phyloP scores from a whole-genome alignment of 352 stramenopile species.

The Phytopythium helicoides region DNA sequence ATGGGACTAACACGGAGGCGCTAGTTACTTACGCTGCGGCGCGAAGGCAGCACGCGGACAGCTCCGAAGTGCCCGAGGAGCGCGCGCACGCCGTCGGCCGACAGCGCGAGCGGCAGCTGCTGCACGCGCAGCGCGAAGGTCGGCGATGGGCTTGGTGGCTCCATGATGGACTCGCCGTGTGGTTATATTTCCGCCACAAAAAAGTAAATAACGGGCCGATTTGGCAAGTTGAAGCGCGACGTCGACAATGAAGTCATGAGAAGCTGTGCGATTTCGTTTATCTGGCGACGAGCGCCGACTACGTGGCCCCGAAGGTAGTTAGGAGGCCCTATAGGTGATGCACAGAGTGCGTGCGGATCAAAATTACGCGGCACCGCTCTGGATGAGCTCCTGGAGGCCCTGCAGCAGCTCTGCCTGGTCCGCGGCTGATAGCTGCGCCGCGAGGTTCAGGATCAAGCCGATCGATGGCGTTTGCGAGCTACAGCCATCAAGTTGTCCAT shows the following conservation, averaged over 20 bases:
- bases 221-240: too few species aligned
- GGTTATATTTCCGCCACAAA: too few species aligned
- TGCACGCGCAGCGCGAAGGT: constrained; percentile 43
- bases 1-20: background rate
- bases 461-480: constrained; percentile 66
- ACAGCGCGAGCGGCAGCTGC: constrained; percentile 59
- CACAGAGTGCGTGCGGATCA: background rate
- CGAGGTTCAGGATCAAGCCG: constrained; percentile 72
- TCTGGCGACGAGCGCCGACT: too few species aligned
- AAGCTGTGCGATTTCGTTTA: too few species aligned
- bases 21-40: constrained; percentile 21
- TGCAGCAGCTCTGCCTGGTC: constrained; percentile 72
- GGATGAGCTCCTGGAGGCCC: constrained; percentile 60
- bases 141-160: background rate
- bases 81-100: constrained; percentile 45
- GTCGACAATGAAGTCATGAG: too few species aligned
- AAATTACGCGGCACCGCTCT: constrained; percentile 23
- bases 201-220: too few species aligned
- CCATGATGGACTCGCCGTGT: too few species aligned
- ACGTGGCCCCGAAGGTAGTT: too few species aligned
- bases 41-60: constrained; percentile 37
- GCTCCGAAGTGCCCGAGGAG: constrained; percentile 67
- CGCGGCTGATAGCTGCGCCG: constrained; percentile 54
- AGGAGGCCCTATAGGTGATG: too few species aligned
- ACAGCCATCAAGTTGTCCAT: background rate